phyloP scores from a whole-genome alignment of 2,329 filamentous ascomycete species.

The Chaetomiaceae sp. region DNA sequence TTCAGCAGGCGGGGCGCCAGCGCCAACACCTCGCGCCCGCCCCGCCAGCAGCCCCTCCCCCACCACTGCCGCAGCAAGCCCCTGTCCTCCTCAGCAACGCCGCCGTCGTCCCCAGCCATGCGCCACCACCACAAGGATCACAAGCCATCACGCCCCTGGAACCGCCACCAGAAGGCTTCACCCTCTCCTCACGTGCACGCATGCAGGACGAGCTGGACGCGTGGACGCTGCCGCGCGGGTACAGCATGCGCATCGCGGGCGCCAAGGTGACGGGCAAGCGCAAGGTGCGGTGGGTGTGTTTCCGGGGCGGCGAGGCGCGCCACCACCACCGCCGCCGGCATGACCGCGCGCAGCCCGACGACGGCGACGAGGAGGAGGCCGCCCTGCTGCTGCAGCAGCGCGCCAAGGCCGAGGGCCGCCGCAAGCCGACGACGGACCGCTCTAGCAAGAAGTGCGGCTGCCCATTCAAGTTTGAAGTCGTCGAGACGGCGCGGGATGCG shows the following conservation, averaged over 20 bases:
- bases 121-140: background rate
- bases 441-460: constrained; percentile 34
- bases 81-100: background rate
- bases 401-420: constrained; percentile 26
- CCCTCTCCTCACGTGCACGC: constrained; percentile 28
- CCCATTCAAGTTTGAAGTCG: constrained; percentile 33
- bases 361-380: constrained; percentile 21
- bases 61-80: background rate
- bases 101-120: background rate
- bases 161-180: constrained; percentile 31
- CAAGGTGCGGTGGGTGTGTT: constrained; percentile 35
- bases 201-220: constrained; percentile 34
- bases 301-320: constrained; percentile 33
- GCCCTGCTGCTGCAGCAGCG: constrained; percentile 22
- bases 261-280: constrained; percentile 33
- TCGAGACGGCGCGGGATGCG: constrained; percentile 30
- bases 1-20: constrained; percentile 10
- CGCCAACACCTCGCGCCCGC: background rate
- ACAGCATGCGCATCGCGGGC: constrained; percentile 35
- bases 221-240: constrained; percentile 33
- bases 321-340: constrained; percentile 23
- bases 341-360: too few species aligned
- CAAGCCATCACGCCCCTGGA: constrained; percentile 24
- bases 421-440: constrained; percentile 31
- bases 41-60: constrained; percentile 3